Conservation (phyloP, 495 filamentous ascomycete species). For the Neurospora intermedia region DNA sequence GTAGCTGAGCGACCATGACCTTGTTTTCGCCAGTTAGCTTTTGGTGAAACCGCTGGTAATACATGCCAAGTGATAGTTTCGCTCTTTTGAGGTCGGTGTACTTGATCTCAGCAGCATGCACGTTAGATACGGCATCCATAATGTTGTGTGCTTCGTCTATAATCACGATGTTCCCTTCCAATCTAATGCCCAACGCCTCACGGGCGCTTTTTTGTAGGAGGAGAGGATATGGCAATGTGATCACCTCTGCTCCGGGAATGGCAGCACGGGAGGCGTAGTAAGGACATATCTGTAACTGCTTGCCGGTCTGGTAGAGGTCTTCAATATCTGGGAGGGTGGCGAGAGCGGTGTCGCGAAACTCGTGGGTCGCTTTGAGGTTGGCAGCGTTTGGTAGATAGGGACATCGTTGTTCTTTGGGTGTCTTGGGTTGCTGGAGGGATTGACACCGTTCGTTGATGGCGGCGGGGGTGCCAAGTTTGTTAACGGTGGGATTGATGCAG, state of each 20-base stretch:
- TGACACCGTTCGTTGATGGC: conserved; percentile 95
- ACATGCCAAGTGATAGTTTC: conserved; percentile 63
- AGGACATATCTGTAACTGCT: conserved; percentile 73
- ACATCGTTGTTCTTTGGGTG: conserved; percentile 36
- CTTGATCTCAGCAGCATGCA: conserved; percentile 71
- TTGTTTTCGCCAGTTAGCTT: conserved; percentile 80
- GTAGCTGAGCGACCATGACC: conserved; percentile 79
- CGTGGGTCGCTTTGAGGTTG: conserved; percentile 56
- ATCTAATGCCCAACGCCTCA: conserved; percentile 73
- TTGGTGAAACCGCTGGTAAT: conserved; percentile 79
- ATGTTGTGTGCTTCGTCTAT: conserved; percentile 98
- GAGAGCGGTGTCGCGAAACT: conserved; percentile 81
- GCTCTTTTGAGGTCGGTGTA: conserved; percentile 61
- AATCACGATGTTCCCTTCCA: conserved; percentile 81
- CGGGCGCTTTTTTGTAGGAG: conserved; percentile 81
- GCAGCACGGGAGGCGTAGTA: conserved; percentile 87
- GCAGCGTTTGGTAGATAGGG: conserved; percentile 68
- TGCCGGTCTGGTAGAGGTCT: conserved; percentile 71
- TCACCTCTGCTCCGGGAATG: conserved; percentile 79
- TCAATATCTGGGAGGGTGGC: conserved; percentile 89
- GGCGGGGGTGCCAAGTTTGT: conserved; percentile 55
- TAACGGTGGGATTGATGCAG: conserved; percentile 82
- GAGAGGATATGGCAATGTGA: conserved; percentile 88
- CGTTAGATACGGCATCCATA: conserved; percentile 84
- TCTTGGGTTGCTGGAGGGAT: conserved; percentile 77